Percentiles rank a stretch among this genome's conserved stretches.
Conservation (phyloP, 176 grass and related monocot genomes). For the Juncus inflexus region DNA sequence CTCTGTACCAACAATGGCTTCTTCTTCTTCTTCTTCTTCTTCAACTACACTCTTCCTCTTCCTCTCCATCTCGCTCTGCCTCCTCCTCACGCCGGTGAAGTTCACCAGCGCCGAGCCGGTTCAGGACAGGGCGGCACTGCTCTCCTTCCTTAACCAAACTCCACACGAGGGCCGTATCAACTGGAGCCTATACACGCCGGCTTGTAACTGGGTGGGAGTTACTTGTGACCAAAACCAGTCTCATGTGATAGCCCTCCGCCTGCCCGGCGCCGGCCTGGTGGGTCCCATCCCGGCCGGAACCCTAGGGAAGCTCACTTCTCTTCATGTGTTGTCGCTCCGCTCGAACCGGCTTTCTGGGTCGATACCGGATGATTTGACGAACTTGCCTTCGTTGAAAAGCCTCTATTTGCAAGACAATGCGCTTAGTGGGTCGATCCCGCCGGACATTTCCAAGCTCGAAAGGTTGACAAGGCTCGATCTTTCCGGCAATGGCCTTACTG, state of each 20-base stretch:
- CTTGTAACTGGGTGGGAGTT: conserved; percentile 64
- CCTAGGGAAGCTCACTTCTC: conserved; percentile 27
- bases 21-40: conserved; percentile 8
- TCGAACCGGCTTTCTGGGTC: conserved; percentile 57
- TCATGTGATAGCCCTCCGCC: conserved; percentile 42
- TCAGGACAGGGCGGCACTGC: conserved; percentile 39
- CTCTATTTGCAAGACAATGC: conserved; percentile 61
- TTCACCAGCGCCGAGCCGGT: conserved; percentile 34
- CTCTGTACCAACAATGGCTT: conserved; percentile 20
- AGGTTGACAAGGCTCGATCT: conserved; percentile 53
- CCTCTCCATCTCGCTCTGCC: conserved; percentile 7
- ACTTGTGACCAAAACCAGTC: conserved; percentile 41
- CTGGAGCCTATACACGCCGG: conserved; percentile 40
- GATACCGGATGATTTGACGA: conserved; percentile 49
- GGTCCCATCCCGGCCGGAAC: conserved; percentile 36
- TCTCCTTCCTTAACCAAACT: conserved; percentile 38
- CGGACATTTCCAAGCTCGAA: conserved; percentile 17
- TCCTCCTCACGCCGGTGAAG: background rate
- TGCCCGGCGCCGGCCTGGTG: conserved; percentile 63
- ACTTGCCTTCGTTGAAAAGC: conserved; percentile 32
- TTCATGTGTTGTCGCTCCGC: conserved; percentile 59
- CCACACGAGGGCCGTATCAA: conserved; percentile 49
- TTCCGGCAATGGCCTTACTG: conserved; percentile 50
- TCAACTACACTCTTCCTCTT: background rate
- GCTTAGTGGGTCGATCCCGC: conserved; percentile 40